phyloP scores from a whole-genome alignment of 139 green algal genomes.

The Chlorella vulgaris region DNA sequence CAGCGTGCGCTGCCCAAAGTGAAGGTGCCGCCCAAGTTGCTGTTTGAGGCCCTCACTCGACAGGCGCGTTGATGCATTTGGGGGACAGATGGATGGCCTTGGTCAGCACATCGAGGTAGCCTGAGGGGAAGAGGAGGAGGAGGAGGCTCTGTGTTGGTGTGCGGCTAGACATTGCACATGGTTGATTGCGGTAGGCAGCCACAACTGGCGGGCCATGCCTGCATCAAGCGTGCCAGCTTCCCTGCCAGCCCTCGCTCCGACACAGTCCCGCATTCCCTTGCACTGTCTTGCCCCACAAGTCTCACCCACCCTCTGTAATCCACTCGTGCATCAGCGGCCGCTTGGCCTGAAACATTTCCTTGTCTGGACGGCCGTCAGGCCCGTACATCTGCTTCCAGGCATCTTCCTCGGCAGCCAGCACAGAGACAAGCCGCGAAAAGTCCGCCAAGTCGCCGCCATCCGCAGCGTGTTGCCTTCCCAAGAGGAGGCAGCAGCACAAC shows the following conservation, averaged over 20 bases:
- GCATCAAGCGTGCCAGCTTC: too few relatives aligned
- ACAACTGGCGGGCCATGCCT: not conserved
- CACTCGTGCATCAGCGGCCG: conserved; percentile 27
- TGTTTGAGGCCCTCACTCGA: conserved; percentile 23
- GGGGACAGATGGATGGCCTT: conserved; percentile 11
- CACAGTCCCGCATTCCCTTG: too few relatives aligned
- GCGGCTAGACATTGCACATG: too few relatives aligned
- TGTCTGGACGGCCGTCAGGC: not conserved
- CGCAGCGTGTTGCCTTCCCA: too few relatives aligned
- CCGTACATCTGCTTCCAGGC: not conserved
- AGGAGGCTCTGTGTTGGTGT: too few relatives aligned
- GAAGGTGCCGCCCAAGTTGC: too few relatives aligned
- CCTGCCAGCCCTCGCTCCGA: too few relatives aligned
- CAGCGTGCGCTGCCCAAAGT: too few relatives aligned
- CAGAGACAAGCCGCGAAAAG: not conserved
- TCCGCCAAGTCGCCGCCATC: too few relatives aligned
- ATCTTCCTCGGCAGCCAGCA: not conserved
- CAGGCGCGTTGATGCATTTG: not conserved
- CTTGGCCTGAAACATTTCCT: not conserved
- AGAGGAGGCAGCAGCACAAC: too few relatives aligned
- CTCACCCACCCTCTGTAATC: conserved; percentile 7
- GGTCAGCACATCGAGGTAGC: conserved; percentile 5
- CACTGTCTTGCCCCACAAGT: too few relatives aligned
- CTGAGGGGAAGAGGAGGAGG: not conserved
- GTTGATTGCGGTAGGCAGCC: not conserved